phyloP scores from a whole-genome alignment of 371 early-diverging fungal species.

The Zychaea mexicana region DNA sequence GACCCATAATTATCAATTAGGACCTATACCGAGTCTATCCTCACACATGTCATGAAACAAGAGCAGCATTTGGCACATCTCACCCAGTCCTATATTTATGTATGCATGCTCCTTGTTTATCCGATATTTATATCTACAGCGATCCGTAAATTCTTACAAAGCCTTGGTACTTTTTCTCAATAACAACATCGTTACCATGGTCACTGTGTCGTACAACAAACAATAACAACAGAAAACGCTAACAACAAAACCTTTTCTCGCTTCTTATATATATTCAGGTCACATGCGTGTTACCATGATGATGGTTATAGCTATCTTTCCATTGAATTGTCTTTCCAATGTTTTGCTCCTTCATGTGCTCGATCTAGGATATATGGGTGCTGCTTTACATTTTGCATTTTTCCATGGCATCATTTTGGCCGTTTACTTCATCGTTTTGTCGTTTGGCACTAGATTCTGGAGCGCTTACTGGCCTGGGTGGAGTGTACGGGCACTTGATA shows the following conservation, averaged over 20 bases:
- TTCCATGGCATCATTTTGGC: conserved; percentile 12
- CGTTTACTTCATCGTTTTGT: conserved; percentile 7
- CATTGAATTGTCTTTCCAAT: conserved; percentile 34
- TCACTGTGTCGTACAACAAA: too few relatives aligned
- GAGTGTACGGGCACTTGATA: conserved; percentile 24
- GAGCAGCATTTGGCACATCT: conserved; percentile 28
- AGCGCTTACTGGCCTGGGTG: conserved; percentile 39
- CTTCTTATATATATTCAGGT: conserved; percentile 13
- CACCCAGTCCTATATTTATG: conserved; percentile 33
- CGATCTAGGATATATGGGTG: conserved; percentile 34
- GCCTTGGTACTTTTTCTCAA: too few relatives aligned
- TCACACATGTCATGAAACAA: conserved; percentile 34
- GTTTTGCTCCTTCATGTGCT: conserved; percentile 31
- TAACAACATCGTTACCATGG: too few relatives aligned
- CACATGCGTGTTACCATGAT: conserved; percentile 45
- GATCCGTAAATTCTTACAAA: conserved; percentile 40
- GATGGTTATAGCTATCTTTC: conserved; percentile 28
- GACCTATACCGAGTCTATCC: conserved; percentile 28
- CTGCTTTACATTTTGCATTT: conserved; percentile 23
- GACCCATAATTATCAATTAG: conserved; percentile 7
- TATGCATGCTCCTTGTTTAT: conserved; percentile 30
- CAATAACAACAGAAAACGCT: too few relatives aligned
- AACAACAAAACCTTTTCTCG: background rate
- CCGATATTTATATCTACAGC: conserved; percentile 27
- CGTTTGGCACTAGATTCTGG: conserved; percentile 20